phyloP scores from a whole-genome alignment of 192 early-diverging fungal genomes.

The Coemansia sp. region DNA sequence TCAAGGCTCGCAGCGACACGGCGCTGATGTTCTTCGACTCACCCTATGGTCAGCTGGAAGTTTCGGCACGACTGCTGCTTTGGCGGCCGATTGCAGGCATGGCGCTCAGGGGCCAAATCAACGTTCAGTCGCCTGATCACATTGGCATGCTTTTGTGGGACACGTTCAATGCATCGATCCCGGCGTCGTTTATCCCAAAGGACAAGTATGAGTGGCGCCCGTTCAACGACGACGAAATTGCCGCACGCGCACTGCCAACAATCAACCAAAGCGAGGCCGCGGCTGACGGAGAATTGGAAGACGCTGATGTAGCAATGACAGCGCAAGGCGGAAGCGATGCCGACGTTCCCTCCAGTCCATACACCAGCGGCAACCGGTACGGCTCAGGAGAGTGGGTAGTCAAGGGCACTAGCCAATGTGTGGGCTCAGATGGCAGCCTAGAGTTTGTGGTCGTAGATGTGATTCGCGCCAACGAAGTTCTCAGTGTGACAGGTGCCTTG shows the following conservation, averaged over 20 bases:
- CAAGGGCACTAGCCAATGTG: constrained; percentile 62
- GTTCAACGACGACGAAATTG: constrained; percentile 51
- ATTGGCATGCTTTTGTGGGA: constrained; percentile 91
- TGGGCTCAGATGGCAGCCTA: constrained; percentile 66
- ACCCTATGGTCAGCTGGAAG: constrained; percentile 78
- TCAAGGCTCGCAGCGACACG: constrained; percentile 57
- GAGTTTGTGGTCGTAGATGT: constrained; percentile 76
- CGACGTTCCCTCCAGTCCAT: constrained; percentile 4
- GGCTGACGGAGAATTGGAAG: constrained; percentile 10
- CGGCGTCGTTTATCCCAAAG: constrained; percentile 74
- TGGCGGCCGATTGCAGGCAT: constrained; percentile 75
- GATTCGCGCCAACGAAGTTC: constrained; percentile 77
- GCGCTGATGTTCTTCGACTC: constrained; percentile 79
- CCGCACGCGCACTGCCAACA: constrained; percentile 21
- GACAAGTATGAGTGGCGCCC: constrained; percentile 71
- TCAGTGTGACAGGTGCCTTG: constrained; percentile 79
- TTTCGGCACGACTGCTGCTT: constrained; percentile 67
- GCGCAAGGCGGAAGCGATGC: constrained; percentile 19
- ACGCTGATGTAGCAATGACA: constrained; percentile 18
- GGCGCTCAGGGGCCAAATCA: constrained; percentile 59
- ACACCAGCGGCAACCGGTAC: constrained; percentile 32
- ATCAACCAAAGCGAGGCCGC: background rate
- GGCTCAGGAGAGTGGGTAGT: constrained; percentile 70
- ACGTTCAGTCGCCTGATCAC: constrained; percentile 91
- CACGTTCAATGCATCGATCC: constrained; percentile 94